A percentile compares a stretch with the other conserved stretches of the same genome.
Evolutionary conservation across 139 green algal species (phyloP).

Genomic region (Deuterostichococcus epilithicus): DNA sequence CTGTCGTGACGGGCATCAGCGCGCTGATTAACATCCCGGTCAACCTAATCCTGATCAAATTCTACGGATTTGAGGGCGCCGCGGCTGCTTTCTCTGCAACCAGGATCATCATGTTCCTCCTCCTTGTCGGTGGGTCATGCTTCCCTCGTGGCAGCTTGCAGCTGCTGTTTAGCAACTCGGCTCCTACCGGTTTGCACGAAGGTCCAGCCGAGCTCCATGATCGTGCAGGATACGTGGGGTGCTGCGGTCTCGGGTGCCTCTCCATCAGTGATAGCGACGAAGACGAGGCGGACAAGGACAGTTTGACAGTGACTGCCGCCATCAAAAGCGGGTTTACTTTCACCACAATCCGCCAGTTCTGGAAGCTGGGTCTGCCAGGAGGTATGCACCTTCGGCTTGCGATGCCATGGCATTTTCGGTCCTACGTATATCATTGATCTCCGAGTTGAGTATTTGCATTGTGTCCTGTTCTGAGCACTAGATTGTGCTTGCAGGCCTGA

Average conservation of each 20-base stretch:
- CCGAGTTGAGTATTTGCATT: too few relatives aligned
- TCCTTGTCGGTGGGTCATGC: background rate
- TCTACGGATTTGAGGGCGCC: constrained; percentile 20
- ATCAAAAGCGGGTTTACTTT: background rate
- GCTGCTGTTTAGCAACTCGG: too few relatives aligned
- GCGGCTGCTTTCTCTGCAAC: constrained; percentile 16
- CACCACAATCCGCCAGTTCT: background rate
- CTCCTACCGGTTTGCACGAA: too few relatives aligned
- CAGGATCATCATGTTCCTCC: constrained; percentile 1
- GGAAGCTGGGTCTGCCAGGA: background rate
- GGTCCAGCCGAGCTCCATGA: too few relatives aligned
- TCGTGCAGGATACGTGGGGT: background rate
- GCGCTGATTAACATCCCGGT: constrained; percentile 8
- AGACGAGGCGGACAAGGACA: background rate
- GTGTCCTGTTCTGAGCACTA: too few relatives aligned
- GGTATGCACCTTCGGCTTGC: too few relatives aligned
- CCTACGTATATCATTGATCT: too few relatives aligned
- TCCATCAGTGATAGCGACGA: background rate
- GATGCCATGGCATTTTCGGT: too few relatives aligned
- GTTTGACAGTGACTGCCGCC: background rate
- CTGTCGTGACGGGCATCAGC: constrained; percentile 7
- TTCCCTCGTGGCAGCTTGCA: background rate
- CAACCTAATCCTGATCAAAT: constrained; percentile 11
- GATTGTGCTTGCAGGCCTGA: constrained; percentile 43
- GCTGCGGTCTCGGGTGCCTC: background rate